Evolutionary conservation across 2,329 filamentous ascomycete genomes (phyloP), one percentile per base, ranked within the genome.

Genomic region (Fusarium hostae): DNA sequence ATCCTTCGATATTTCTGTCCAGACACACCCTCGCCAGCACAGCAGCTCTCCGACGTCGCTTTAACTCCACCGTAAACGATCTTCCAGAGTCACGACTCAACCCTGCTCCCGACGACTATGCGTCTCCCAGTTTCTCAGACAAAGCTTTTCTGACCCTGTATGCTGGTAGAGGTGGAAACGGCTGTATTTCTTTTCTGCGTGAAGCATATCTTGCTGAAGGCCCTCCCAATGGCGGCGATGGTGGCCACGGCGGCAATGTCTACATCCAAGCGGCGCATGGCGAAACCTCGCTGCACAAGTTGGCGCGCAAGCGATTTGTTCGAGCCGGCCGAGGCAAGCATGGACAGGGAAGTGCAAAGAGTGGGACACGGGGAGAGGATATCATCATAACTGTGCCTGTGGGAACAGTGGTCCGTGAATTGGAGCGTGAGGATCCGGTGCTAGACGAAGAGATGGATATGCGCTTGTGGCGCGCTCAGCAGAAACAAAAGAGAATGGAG

Each of bases 241-340:
- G 96, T 44, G 96, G 96, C 8, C 92, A 90, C 61, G 96, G 96
- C 68, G 96, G 96, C 41, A 97, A 92, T 76, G 86, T 99, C 73
- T 98, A 97, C 80, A 97, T 99, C 63, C 95, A 98, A 82, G 95
- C 96, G 11, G 90, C 97, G 3, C 90, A 92, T 59, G 94, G 94
- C 65, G 93, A 98, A 81, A 98, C 94, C 0, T 97, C 94, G 58
- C 83, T 99, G 68, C 95, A 98, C 83, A 98, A 98, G 82, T 86
- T 99, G 13, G 92, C 94, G 2, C 87, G 95, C 43, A 86, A 91
- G 73, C 90, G 93, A 4, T 88, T 94, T 60, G 82, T 95, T 55
- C 91, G 92, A 64, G 94, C 93, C 0, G 91, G 90, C 3, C 85
- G 90, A 72, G 94, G 94, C n/a, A 92, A 87, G 79, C 91, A 93